These are phyloP conservation scores for Trypanosoma cruzi DNA, from an alignment of 208 protist genomes.

Conservation along the genomic window DNA sequence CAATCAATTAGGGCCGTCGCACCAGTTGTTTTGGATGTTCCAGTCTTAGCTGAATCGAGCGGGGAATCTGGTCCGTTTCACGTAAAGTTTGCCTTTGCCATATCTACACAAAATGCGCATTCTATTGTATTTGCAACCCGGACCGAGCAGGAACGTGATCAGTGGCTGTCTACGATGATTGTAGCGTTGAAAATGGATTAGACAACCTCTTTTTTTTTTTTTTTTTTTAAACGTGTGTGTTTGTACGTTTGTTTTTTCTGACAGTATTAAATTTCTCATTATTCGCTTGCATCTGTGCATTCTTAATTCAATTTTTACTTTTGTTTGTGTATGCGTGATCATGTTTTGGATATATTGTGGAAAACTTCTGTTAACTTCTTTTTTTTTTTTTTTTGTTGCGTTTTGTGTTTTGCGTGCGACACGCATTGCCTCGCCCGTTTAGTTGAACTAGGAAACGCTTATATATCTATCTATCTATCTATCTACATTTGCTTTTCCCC, in stretches of 20 bases:
- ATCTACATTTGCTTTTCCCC: background rate
- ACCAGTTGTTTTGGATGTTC: constrained; percentile 50
- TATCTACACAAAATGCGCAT: constrained; percentile 61
- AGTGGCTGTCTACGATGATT: constrained; percentile 71
- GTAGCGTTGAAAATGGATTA: constrained; percentile 70
- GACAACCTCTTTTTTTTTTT: constrained; percentile 18
- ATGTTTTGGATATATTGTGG: too few relatives aligned
- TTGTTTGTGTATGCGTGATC: constrained; percentile 1
- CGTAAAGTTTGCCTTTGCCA: constrained; percentile 55
- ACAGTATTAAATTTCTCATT: too few relatives aligned
- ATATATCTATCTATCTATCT: too few relatives aligned
- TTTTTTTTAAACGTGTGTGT: constrained; percentile 3
- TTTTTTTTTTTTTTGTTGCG: background rate
- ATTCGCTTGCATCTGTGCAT: constrained; percentile 5
- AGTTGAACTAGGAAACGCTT: background rate
- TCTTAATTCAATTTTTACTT: constrained; percentile 6
- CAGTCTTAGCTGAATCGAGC: constrained; percentile 29
- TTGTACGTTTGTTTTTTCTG: constrained; percentile 12
- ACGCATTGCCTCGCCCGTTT: background rate
- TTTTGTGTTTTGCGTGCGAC: background rate
- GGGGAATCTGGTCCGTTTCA: constrained; percentile 5
- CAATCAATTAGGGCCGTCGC: constrained; percentile 66
- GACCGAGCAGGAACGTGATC: constrained; percentile 58
- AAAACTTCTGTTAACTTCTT: too few relatives aligned
- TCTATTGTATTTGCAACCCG: constrained; percentile 75